Percentiles rank a stretch among this genome's conserved stretches.
phyloP scores from a whole-genome alignment of 1,284 basidiomycete genomes.

The Ustilago cynodontis region DNA sequence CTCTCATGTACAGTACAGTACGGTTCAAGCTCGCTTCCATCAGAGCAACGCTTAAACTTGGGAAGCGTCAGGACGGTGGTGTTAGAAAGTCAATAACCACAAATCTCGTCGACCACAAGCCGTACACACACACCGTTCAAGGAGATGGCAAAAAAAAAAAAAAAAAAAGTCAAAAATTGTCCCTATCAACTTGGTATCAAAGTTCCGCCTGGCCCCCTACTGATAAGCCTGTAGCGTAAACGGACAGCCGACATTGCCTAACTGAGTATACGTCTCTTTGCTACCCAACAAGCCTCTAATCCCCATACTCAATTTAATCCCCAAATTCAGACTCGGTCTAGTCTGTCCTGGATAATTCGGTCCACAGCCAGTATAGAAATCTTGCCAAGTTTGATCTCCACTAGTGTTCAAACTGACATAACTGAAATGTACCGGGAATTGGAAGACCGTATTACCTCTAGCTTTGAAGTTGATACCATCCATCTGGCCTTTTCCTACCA shows the following conservation, averaged over 20 bases:
- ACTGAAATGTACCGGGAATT: conserved; percentile 54
- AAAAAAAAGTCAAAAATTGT: conserved; percentile 11
- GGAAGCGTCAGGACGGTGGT: no score
- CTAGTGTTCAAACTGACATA: conserved; percentile 54
- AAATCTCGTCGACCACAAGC: background rate
- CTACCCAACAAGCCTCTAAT: conserved; percentile 53
- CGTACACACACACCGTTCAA: conserved; percentile 3
- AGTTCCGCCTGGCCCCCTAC: background rate
- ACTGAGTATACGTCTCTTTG: conserved; percentile 48
- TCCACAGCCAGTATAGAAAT: conserved; percentile 55
- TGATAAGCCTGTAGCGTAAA: conserved; percentile 47
- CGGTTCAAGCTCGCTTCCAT: no score
- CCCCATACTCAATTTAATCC: conserved; percentile 46
- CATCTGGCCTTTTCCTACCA: conserved; percentile 52
- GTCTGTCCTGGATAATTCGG: conserved; percentile 30
- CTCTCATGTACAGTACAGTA: no score
- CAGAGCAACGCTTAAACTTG: no score
- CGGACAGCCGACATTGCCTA: conserved; percentile 48
- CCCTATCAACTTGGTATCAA: no score
- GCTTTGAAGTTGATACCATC: conserved; percentile 28
- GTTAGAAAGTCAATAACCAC: no score
- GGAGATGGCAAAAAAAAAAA: background rate
- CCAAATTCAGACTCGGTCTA: conserved; percentile 52
- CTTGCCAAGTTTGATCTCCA: conserved; percentile 56
- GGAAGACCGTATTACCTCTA: conserved; percentile 43